Evolutionary conservation across 2,329 filamentous ascomycete species (phyloP), one percentile per base, ranked within the genome.

Genomic region (Colletotrichum gloeosporioides): DNA sequence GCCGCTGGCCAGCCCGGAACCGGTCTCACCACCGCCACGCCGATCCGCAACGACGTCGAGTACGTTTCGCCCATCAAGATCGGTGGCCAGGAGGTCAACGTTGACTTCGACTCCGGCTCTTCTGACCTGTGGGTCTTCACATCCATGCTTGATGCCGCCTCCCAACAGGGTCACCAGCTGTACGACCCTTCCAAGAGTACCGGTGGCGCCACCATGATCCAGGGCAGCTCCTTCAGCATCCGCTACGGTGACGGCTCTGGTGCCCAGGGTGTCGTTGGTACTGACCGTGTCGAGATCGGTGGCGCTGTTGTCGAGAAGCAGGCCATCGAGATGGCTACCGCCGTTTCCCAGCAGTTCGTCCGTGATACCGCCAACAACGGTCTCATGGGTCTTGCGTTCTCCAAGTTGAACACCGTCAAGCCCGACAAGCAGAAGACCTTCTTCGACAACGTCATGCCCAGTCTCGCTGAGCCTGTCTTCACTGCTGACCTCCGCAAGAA

Each of bases 91-190:
- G 89, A 88, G 6, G 80, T 95, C 73, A 91, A 92, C 80, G 85
- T 95, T 82, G 91, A 95, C 82, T 94, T 95, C 81, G 94, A 95
- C 84, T 93, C 93, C n/a, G 94, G 94, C 73, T 95, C 93, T 3
- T 90, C 93, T 15, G 94, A 95, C 83, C 88, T 95, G 86, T 95
- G 93, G 93, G 90, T 94, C 27, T 94, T 95, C 86, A 94, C 90
- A 85, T 92, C 90, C 18, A 82, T 88, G 71, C 89, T 95, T 49
- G 81, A 89, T 2, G 70, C 85, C 1, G 74, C 81, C 7, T 78
- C 86, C 62, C 87, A 87, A 49, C 80, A 82, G 32, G 88, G 88
- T 53, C 93, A 94, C 84, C 79, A 79, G 12, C 69, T 85, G 29
- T 88, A 82, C 78, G 82, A 88, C 78, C 81, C 85, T 5, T 72